Conservation (phyloP, 768 basidiomycete genomes). For the Agrocybe pediades region DNA sequence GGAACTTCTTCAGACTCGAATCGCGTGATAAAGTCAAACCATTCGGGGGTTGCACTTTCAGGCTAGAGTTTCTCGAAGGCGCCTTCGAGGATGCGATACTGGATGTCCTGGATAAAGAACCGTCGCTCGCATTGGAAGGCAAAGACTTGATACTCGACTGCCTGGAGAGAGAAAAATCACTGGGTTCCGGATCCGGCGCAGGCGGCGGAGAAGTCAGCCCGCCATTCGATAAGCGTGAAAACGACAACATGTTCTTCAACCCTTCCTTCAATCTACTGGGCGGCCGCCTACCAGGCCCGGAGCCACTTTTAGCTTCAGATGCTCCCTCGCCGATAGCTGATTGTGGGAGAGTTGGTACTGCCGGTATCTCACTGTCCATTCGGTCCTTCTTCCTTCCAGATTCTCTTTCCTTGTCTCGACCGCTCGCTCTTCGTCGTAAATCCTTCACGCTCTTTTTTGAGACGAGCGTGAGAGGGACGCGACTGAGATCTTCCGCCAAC, state of each 20-base stretch:
- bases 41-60: background rate
- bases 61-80: conserved; percentile 6
- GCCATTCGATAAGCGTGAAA: conserved; percentile 14
- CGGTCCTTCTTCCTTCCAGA: background rate
- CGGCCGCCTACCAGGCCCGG: conserved; percentile 4
- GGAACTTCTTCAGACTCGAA: conserved; percentile 30
- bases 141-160: conserved; percentile 5
- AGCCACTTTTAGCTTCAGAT: background rate
- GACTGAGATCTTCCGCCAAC: conserved; percentile 61
- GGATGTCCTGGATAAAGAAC: conserved; percentile 4
- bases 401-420: conserved; percentile 11
- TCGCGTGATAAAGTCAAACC: conserved; percentile 21
- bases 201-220: background rate
- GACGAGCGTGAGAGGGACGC: conserved; percentile 42
- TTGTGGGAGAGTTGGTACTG: background rate
- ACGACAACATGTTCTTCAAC: conserved; percentile 23
- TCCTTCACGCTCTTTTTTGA: conserved; percentile 44
- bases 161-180: background rate
- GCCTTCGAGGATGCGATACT: conserved; percentile 1
- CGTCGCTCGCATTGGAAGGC: background rate
- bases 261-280: conserved; percentile 19
- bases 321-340: background rate
- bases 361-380: background rate
- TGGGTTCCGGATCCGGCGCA: background rate
- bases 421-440: conserved; percentile 31